These are phyloP conservation scores for Chimonanthus praecox DNA, from an alignment of 164 flowering plant species.

Conservation along the genomic window DNA sequence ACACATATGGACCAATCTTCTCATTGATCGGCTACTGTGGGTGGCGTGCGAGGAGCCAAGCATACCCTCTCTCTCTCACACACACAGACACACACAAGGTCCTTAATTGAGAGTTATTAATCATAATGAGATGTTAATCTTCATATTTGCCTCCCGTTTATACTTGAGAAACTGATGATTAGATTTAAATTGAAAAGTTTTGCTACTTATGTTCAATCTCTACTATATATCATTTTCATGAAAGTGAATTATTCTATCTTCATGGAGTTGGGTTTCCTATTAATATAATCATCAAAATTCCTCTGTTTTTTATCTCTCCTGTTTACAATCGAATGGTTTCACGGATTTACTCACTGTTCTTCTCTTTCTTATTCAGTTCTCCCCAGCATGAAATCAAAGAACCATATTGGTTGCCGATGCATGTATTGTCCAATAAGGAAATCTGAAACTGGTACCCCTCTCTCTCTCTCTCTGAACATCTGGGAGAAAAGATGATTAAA, in stretches of 20 bases:
- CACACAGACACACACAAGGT: neutral
- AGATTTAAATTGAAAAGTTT: too few relatives aligned
- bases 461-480: neutral
- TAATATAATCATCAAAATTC: neutral
- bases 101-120: too few relatives aligned
- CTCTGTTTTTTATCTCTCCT: too few relatives aligned
- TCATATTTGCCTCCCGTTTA: too few relatives aligned
- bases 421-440: too few relatives aligned
- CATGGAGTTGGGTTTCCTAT: neutral
- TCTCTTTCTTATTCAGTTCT: neutral
- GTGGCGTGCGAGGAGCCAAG: constrained; percentile 54
- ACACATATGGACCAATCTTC: constrained; percentile 26
- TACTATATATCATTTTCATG: too few relatives aligned
- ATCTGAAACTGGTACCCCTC: neutral
- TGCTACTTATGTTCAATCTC: neutral
- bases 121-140: too few relatives aligned
- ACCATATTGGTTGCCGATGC: neutral
- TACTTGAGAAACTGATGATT: neutral
- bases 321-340: neutral
- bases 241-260: too few relatives aligned
- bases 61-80: constrained; percentile 28
- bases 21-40: constrained; percentile 25
- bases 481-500: too few relatives aligned
- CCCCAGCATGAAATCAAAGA: neutral
- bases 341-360: neutral